These are phyloP conservation scores for Penicillium canariense DNA, from an alignment of 495 filamentous ascomycete genomes.

Conservation along the genomic window DNA sequence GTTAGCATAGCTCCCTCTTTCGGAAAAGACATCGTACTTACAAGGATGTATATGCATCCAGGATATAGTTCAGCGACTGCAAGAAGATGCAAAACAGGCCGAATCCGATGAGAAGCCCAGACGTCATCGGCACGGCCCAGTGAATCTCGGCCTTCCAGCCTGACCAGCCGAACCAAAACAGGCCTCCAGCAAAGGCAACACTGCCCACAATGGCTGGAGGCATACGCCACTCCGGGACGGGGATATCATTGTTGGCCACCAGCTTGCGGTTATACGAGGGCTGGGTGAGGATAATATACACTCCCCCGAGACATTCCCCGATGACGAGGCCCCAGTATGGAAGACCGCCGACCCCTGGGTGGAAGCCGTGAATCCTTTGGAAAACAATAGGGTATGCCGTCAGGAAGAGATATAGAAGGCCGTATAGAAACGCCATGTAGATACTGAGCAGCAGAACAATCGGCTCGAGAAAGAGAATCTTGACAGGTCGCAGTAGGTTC, in stretches of 20 bases:
- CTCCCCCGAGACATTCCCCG: slow-evolving; percentile 67
- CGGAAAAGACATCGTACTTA: slow-evolving; percentile 35
- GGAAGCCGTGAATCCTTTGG: slow-evolving; percentile 66
- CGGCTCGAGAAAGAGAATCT: slow-evolving; percentile 76
- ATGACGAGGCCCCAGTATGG: slow-evolving; percentile 80
- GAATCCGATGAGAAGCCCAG: slow-evolving; percentile 60
- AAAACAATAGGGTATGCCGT: slow-evolving; percentile 82
- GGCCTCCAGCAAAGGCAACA: slow-evolving; percentile 64
- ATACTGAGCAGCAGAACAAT: slow-evolving; percentile 72
- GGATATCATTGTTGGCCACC: slow-evolving; percentile 67
- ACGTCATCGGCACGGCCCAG: slow-evolving; percentile 80
- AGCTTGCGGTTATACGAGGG: slow-evolving; percentile 64
- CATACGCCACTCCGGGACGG: slow-evolving; percentile 83
- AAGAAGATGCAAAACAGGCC: slow-evolving; percentile 78
- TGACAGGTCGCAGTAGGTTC: slow-evolving; percentile 79
- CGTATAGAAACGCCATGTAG: slow-evolving; percentile 83
- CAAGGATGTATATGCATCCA: slow-evolving; percentile 88
- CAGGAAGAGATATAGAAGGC: slow-evolving; percentile 76
- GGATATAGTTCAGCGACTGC: slow-evolving; percentile 78
- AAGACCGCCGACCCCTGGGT: slow-evolving; percentile 65
- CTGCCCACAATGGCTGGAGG: slow-evolving; percentile 78
- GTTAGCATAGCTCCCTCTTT: not conserved
- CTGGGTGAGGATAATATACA: slow-evolving; percentile 62
- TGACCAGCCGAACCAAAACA: slow-evolving; percentile 90
- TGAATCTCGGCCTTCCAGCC: slow-evolving; percentile 62